Base-by-base conservation (phyloP, 78 protist genomes). In the Dictyostelium discoideum region DNA sequence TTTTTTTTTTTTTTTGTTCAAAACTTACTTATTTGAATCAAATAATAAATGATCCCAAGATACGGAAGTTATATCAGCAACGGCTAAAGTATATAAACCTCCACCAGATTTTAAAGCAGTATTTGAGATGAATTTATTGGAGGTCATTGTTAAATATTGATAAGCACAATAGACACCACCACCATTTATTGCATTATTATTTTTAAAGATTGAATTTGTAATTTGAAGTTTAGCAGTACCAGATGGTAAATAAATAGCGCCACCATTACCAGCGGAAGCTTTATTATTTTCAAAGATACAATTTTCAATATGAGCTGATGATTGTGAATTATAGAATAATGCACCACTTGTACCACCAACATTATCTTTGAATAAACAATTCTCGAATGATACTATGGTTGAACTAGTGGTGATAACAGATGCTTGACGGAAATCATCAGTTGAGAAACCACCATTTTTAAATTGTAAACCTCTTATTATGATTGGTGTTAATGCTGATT, bases 91-190 rank as follows among this genome's bases (percentile, higher is more conserved):
- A 81, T 89, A 89, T 48, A 89, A 77, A 29, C 79, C 94, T 81
- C 94, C 94, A 65, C 87, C 94, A 39, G 29, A 9, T 18, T 29
- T 11, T 29, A 24, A 18, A 7, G 87, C 94, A 40, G 65, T 42
- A 24, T 87, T 87, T 39, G 7, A 9, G 18, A 82, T 78, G 81
- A 74, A 74, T 18, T 29, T 14, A 86, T 46, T 74, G 11, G 65
- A 32, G 9, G 37, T 42, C n/a, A 32, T 37, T 16, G 50, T 48
- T 42, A 86, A 22, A 18, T 48, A 18, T 37, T 74, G 84, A 26
- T 74, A 29, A 6, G 16, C 24, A 32, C 84, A 60, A 22, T 44
- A 74, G 50, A 86, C 48, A 29, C 76, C 92, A 76, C 92, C 92
- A 57, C 92, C 92, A 24, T 74, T 69, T 5, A 26, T 2, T 4